A percentile compares a stretch with the other conserved stretches of the same genome.
Conservation (phyloP, 306 rosid genomes). For the Medicago ruthenica region DNA sequence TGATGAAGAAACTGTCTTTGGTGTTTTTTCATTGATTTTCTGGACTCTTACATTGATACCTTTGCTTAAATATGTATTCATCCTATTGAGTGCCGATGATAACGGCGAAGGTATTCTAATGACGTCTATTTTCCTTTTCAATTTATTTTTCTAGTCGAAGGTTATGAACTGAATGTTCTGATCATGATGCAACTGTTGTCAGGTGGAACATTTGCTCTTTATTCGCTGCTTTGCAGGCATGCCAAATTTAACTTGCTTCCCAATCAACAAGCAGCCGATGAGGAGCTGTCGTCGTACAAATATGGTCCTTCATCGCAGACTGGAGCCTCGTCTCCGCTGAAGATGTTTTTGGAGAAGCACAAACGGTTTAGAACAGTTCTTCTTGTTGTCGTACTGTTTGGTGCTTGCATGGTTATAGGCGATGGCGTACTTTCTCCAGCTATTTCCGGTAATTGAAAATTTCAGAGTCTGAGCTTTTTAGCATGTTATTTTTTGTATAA, state of each 20-base stretch:
- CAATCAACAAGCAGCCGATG: constrained; percentile 89
- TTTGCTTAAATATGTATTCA: constrained; percentile 74
- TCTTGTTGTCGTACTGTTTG: constrained; percentile 71
- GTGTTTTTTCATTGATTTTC: constrained; percentile 82
- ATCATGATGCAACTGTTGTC: constrained; percentile 38
- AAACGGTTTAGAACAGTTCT: constrained; percentile 66
- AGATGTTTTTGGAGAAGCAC: constrained; percentile 81
- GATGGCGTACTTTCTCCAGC: constrained; percentile 92
- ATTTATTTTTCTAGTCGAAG: constrained; percentile 35
- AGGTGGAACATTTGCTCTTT: constrained; percentile 91
- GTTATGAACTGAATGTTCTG: constrained; percentile 30
- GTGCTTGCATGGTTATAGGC: constrained; percentile 90
- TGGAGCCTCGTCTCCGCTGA: constrained; percentile 58
- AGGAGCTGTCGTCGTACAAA: constrained; percentile 79
- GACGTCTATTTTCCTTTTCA: constrained; percentile 14
- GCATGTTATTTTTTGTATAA: constrained; percentile 25
- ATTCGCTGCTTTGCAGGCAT: constrained; percentile 84
- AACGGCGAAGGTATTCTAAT: constrained; percentile 75
- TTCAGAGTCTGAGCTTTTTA: background rate
- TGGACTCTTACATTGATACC: constrained; percentile 84
- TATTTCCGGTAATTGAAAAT: constrained; percentile 61
- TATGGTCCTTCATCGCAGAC: constrained; percentile 72
- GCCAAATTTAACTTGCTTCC: constrained; percentile 87
- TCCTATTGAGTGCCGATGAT: constrained; percentile 77
- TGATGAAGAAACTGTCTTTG: constrained; percentile 75